These are phyloP conservation scores for Penicillium roqueforti DNA, from an alignment of 495 filamentous ascomycete genomes.

Conservation along the genomic window DNA sequence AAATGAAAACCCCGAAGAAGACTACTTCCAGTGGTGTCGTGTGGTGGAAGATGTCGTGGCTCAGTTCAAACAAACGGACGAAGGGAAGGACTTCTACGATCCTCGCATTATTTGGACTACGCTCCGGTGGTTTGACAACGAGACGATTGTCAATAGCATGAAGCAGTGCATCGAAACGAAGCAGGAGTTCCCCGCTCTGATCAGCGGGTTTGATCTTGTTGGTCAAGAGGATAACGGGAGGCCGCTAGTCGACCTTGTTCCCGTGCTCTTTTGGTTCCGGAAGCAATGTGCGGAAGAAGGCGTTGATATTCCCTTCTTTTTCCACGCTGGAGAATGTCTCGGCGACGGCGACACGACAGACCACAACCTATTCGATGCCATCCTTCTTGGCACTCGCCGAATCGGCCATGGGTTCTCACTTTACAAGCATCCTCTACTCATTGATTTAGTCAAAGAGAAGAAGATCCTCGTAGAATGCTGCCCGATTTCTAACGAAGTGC, in stretches of 20 bases:
- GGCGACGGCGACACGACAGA: conserved; percentile 74
- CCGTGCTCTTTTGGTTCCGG: conserved; percentile 87
- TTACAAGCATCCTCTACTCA: conserved; percentile 85
- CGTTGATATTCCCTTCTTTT: conserved; percentile 90
- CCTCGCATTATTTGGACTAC: conserved; percentile 85
- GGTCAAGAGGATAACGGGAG: conserved; percentile 79
- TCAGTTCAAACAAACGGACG: conserved; percentile 64
- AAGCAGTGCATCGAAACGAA: conserved; percentile 80
- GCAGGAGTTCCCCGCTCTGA: conserved; percentile 66
- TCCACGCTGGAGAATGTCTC: conserved; percentile 84
- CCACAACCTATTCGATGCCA: conserved; percentile 83
- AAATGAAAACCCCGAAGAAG: conserved; percentile 54
- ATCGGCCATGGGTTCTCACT: conserved; percentile 87
- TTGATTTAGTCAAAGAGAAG: conserved; percentile 82
- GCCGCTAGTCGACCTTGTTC: conserved; percentile 69
- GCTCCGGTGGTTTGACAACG: conserved; percentile 56
- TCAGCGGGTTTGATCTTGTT: conserved; percentile 85
- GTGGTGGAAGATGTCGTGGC: conserved; percentile 76
- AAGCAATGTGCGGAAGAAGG: conserved; percentile 74
- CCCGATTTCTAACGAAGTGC: conserved; percentile 79
- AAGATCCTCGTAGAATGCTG: conserved; percentile 84
- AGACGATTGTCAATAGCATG: conserved; percentile 72
- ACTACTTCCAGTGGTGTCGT: conserved; percentile 60
- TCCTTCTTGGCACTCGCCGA: conserved; percentile 79
- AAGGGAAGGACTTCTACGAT: conserved; percentile 76